Evolutionary conservation across 257 asterid species (phyloP).

Genomic region (Capsicum rhomboideum): DNA sequence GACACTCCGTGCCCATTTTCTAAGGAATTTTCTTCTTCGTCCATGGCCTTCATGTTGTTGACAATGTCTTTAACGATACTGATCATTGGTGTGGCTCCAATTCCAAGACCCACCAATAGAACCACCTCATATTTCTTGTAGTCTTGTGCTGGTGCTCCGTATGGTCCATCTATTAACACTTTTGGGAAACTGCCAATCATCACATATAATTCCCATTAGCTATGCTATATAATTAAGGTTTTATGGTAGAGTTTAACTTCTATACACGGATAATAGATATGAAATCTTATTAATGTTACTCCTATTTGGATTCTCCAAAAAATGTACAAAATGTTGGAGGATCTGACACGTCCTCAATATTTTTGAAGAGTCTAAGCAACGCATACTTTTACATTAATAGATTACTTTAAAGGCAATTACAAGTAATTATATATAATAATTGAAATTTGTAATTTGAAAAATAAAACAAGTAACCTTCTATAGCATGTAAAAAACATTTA

Average conservation of each 20-base stretch:
- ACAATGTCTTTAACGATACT: conserved; percentile 82
- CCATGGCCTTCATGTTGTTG: conserved; percentile 68
- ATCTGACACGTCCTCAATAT: background rate
- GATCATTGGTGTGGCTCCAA: conserved; percentile 91
- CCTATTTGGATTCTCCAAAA: rapidly evolving
- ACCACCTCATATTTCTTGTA: conserved; percentile 91
- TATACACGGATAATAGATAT: background rate
- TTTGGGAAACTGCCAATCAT: conserved; percentile 46
- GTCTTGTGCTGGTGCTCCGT: conserved; percentile 95
- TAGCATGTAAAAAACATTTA: background rate
- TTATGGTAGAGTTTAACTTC: background rate
- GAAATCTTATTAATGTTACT: background rate
- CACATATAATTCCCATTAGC: background rate
- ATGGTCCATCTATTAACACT: conserved; percentile 82
- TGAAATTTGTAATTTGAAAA: background rate
- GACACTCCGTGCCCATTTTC: conserved; percentile 29
- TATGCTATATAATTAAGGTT: background rate
- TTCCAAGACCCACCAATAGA: conserved; percentile 70
- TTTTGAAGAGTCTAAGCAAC: background rate
- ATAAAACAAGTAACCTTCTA: background rate
- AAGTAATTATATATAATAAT: background rate
- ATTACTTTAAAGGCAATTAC: background rate
- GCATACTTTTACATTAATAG: background rate
- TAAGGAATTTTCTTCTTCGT: conserved; percentile 33
- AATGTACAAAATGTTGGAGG: background rate